Base-by-base conservation (phyloP, 2,329 filamentous ascomycete genomes). In the Neopestalotiopsis sp. region DNA sequence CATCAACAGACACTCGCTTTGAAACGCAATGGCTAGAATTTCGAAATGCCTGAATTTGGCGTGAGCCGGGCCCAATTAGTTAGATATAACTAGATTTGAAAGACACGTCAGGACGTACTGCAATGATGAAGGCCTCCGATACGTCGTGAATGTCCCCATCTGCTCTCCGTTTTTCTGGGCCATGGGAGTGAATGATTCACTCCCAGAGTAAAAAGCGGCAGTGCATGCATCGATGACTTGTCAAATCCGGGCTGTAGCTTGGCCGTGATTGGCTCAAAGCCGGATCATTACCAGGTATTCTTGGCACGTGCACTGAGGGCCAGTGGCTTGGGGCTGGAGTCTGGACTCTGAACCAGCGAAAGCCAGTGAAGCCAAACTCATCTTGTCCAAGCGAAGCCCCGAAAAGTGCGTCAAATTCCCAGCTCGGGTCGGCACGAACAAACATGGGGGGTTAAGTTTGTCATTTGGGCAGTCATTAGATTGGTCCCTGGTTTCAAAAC, bases 241-340 rank as follows among this genome's bases (percentile, higher is more conserved):
- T 34, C 24, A 34, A 34, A 59, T 59, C 10, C 24, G 57, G 57
- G 57, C n/a, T n/a, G 5, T 9, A 30, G 14, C 10, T 24, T 17
- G 13, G 12, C 4, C 32, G 59, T 64, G 38, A 64, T 64, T 64
- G 61, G 61, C 42, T 30, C 14, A 52, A 28, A 52, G 38, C n/a
- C 20, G 6, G 34, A 38, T 38, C 6, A 64, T 13, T 38, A 49
- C 17, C 30, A 40, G 3, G n/a, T 17, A 1, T 49, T 24, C 61
- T 64, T 64, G 61, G 61, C 61, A 52, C 61, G 61, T 64, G 61
- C 61, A 38, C 61, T 52, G 61, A 38, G 34, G 34, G 6, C 34
- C 34, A 7, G 24, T n/a, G 49, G 24, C 49, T 56, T n/a, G 24
- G 17, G 49, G 24, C 24, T 28, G 24, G 24, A 28, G 24, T 28